These are phyloP conservation scores for Dimocarpus longan DNA, from an alignment of 345 rosid species.

Conservation along the genomic window DNA sequence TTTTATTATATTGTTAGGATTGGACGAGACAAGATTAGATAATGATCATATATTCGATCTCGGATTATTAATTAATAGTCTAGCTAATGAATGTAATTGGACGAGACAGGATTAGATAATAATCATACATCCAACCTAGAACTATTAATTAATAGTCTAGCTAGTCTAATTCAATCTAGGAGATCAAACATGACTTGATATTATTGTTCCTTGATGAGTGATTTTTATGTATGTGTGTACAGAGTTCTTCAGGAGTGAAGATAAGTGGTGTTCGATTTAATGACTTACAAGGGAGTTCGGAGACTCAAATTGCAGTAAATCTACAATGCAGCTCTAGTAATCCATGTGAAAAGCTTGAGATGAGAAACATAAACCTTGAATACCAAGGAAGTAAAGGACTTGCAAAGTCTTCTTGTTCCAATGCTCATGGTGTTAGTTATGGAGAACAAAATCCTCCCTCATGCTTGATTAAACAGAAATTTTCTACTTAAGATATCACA, in stretches of 20 bases:
- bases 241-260: not conserved
- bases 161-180: no score
- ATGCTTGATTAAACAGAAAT: slow-evolving; percentile 3
- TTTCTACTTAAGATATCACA: no score
- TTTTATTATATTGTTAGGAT: no score
- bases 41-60: no score
- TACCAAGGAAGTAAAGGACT: slow-evolving; percentile 6
- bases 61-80: no score
- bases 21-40: no score
- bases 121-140: no score
- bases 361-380: not conserved
- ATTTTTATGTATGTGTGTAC: not conserved
- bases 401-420: not conserved
- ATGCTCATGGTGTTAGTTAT: slow-evolving; percentile 9
- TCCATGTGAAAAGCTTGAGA: not conserved
- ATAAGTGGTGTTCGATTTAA: not conserved
- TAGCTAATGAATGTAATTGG: no score
- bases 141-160: no score
- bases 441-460: slow-evolving; percentile 29
- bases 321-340: not conserved
- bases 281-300: not conserved
- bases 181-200: no score
- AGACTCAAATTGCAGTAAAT: not conserved
- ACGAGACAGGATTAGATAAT: no score
- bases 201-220: no score